Evolutionary conservation across 139 green algal genomes (phyloP), one percentile per base, ranked within the genome.

Genomic region (Nannochloris sp.): DNA sequence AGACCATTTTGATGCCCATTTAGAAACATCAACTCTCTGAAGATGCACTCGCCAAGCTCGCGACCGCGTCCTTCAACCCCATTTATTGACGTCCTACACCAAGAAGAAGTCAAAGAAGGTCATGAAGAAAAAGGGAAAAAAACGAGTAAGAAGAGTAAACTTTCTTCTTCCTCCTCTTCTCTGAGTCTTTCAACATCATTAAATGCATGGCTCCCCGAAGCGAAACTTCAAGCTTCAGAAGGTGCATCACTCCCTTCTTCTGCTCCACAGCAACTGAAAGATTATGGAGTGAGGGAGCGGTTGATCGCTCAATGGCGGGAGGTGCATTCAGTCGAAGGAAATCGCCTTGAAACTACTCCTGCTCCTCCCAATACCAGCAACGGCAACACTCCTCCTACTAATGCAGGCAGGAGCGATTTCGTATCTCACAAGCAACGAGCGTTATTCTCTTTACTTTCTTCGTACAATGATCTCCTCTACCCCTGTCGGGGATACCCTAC

Each of bases 381-480:
- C n/a, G n/a, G n/a, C n/a, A n/a, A n/a, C n/a, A n/a, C n/a, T n/a
- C n/a, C n/a, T n/a, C n/a, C n/a, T n/a, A n/a, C 19, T 42, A 53
- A 44, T 25, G 39, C 4, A 38, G 19, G 25, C n/a, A 27, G 14
- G 8, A 14, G 7, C 15, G 64, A 81, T 63, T 89, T 89, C 68
- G 54, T 38, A 4, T 51, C 9, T 35, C 19, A 14, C 12, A 46
- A 65, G 53, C 85, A 92, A 66, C 67, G 54, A 2, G 63, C 66
- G 3, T 53, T 88, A 3, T 90, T 92, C 54, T 56, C 66, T 3
- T 51, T 83, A 13, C 67, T 87, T 14, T 79, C 66, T 64, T 74
- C 57, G 42, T 89, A 90, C 60, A 39, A 46, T 0, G 86, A 93
- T 44, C 30, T 93, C 12, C 61, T 82, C 24, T 34, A 82, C 27